Base-by-base conservation (phyloP, 257 asterid species). In the Solanum dulcamara region DNA sequence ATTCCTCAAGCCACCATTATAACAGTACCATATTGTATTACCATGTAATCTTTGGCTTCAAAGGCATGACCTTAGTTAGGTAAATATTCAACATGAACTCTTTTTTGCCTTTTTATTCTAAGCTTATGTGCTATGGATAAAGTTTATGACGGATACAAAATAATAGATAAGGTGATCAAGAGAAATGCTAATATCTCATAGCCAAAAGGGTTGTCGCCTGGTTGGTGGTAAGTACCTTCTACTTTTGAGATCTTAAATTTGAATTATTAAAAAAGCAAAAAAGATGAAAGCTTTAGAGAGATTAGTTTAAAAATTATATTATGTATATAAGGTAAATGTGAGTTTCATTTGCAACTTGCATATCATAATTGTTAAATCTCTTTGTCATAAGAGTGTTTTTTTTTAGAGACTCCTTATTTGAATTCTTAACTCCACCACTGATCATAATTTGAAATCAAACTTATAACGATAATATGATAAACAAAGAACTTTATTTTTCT, bases 271-370 rank as follows among this genome's bases (percentile, higher is more conserved):
- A 0, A 10, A 55, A 20, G 7, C 2, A 7, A 53, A 51, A 57
- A n/a, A 0, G 48, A 0, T 10, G 4, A 7, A 0, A 59, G 15
- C 32, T n/a, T 24, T 1, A 7, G 0, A n/a, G 7, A 24, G 32
- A 12, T 57, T 57, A 22, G 66, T 57, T 22, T 13, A 57, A 57
- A 57, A 57, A 12, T 22, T 48, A 13, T 48, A 22, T n/a, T 8
- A 9, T 22, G 14, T 22, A n/a, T 57, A 10, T 1, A n/a, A 13
- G 6, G 14, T 57, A 22, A 9, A 57, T 14, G 22, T n/a, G 6
- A 57, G 22, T 57, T 57, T n/a, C 66, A 8, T 9, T 57, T 55
- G 62, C 26, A 55, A 20, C 20, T 1, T 10, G 28, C 30, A 22
- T 57, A 22, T 22, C 2, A 57, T 3, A 57, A n/a, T 5, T 57